Conservation (phyloP, 2,329 filamentous ascomycete genomes). For the Plenodomus tracheiphilus region DNA sequence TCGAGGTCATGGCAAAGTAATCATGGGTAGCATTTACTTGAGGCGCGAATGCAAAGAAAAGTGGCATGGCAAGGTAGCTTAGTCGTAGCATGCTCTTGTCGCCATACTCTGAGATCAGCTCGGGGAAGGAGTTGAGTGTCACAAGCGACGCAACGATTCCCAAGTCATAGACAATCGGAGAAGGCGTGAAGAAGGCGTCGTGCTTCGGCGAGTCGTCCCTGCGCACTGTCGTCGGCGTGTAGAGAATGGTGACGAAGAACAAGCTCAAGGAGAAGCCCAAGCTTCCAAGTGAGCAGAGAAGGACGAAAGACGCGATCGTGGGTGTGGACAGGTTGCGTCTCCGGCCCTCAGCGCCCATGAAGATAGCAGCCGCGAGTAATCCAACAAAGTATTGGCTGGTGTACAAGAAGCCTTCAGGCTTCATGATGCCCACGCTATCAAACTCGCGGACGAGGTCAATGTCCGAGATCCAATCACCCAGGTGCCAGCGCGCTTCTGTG, state of each 20-base stretch:
- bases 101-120: conserved; percentile 22
- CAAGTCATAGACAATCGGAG: conserved; percentile 38
- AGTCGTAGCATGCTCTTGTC: conserved; percentile 28
- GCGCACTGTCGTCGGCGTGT: conserved; percentile 57
- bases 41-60: conserved; percentile 42
- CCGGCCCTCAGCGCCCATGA: conserved; percentile 60
- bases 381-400: conserved; percentile 63
- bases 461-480: conserved; percentile 59
- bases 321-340: conserved; percentile 58
- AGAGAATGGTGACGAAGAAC: conserved; percentile 63
- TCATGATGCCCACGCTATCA: conserved; percentile 59
- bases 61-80: conserved; percentile 34
- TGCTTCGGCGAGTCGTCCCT: conserved; percentile 29
- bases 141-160: conserved; percentile 54
- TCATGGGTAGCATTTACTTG: conserved; percentile 23
- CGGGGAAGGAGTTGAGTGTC: conserved; percentile 48
- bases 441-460: conserved; percentile 57
- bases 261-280: conserved; percentile 66
- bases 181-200: conserved; percentile 41
- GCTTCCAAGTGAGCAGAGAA: conserved; percentile 62
- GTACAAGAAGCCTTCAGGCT: conserved; percentile 63
- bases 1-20: not conserved
- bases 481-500: conserved; percentile 37
- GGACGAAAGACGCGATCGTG: conserved; percentile 58
- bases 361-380: conserved; percentile 58